Evolutionary conservation across 768 basidiomycete species (phyloP).

Genomic region (Kwoniella sp.): DNA sequence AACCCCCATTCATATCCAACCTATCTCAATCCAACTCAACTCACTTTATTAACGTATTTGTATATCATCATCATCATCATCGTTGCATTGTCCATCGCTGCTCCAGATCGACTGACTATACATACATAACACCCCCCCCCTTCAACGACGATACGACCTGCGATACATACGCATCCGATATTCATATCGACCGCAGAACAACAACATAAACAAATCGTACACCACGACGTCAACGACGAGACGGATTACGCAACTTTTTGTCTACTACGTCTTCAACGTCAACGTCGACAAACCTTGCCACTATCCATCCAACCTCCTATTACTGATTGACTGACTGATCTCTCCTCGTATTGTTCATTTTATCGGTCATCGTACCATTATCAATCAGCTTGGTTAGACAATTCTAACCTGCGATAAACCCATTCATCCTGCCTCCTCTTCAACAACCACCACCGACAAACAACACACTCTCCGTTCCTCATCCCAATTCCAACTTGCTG

Average conservation of each 20-base stretch:
- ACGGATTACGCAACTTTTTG: neutral
- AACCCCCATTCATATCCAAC: neutral
- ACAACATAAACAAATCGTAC: neutral
- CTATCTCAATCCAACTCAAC: neutral
- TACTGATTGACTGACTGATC: too few relatives aligned
- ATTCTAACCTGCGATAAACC: constrained; percentile 1
- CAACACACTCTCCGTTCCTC: neutral
- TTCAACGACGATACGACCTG: too few relatives aligned
- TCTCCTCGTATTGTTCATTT: neutral
- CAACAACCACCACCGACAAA: neutral
- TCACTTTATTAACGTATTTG: neutral
- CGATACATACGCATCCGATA: neutral
- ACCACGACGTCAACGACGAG: too few relatives aligned
- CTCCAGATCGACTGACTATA: neutral
- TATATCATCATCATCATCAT: neutral
- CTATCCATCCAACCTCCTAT: neutral
- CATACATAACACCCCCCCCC: neutral
- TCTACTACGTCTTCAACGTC: neutral
- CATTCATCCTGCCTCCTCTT: neutral
- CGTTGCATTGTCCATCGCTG: neutral
- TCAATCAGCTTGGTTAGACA: neutral
- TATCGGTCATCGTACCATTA: neutral
- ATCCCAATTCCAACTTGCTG: neutral
- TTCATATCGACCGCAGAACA: too few relatives aligned
- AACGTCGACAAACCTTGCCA: neutral